Conservation (phyloP, 2,329 filamentous ascomycete species). For the Colletotrichum eleusines region DNA sequence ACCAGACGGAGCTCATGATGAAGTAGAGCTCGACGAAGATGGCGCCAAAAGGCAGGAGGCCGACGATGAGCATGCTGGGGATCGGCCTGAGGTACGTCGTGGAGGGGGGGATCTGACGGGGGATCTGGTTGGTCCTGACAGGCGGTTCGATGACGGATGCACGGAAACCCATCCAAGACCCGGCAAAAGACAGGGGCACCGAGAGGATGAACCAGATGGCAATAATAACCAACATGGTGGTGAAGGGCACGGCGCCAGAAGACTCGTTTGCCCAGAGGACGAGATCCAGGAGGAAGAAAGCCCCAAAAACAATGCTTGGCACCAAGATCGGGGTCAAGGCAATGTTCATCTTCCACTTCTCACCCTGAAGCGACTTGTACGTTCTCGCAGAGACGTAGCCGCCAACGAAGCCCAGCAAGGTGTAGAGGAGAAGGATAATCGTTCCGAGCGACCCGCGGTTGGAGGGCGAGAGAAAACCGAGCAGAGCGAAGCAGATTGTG, state of each 20-base stretch:
- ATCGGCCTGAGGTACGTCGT: conserved; percentile 86
- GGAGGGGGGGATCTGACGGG: conserved; percentile 90
- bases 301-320: conserved; percentile 85
- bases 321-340: conserved; percentile 86
- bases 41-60: conserved; percentile 92
- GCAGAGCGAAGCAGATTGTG: conserved; percentile 91
- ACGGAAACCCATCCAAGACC: conserved; percentile 94
- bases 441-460: conserved; percentile 95
- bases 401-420: conserved; percentile 89
- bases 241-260: conserved; percentile 94
- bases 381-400: conserved; percentile 89
- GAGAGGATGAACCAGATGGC: conserved; percentile 98
- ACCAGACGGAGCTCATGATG: conserved; percentile 99
- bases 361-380: conserved; percentile 96
- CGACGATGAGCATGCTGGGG: conserved; percentile 91
- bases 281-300: conserved; percentile 94
- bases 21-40: conserved; percentile 99
- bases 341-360: conserved; percentile 96
- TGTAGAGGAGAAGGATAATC: conserved; percentile 93
- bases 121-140: conserved; percentile 97
- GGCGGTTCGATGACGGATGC: conserved; percentile 78
- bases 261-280: conserved; percentile 96
- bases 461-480: conserved; percentile 95
- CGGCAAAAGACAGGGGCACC: conserved; percentile 88
- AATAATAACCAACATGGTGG: conserved; percentile 94